Conservation (phyloP, 2,329 filamentous ascomycete genomes). For the Colletotrichum gloeosporioides region DNA sequence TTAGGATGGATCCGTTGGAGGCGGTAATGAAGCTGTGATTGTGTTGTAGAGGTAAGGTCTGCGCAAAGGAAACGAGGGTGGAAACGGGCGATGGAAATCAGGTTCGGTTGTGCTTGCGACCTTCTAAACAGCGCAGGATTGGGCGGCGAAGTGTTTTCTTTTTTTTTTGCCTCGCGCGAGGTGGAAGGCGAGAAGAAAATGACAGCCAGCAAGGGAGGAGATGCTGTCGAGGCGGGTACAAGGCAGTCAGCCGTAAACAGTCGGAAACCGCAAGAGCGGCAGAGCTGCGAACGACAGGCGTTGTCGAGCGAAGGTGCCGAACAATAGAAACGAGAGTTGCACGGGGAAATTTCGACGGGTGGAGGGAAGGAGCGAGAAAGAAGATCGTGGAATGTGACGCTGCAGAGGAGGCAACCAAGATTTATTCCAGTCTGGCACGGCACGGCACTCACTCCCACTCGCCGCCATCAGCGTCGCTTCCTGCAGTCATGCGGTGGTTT, state of each 20-base stretch:
- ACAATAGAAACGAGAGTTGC: background rate
- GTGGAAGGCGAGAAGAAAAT: background rate
- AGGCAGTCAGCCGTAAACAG: background rate
- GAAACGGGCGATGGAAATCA: background rate
- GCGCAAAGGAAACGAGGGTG: background rate
- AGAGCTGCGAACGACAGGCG: background rate
- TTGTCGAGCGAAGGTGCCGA: background rate
- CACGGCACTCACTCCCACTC: background rate
- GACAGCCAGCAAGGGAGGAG: background rate
- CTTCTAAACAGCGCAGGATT: background rate
- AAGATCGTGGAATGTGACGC: background rate
- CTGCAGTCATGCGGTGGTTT: background rate
- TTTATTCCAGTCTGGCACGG: background rate
- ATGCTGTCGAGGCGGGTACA: background rate
- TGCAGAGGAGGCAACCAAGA: constrained; percentile 3
- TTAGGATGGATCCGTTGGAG: background rate
- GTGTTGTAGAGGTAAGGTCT: background rate
- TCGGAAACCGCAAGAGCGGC: background rate
- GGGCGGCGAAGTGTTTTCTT: background rate
- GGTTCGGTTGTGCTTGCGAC: background rate
- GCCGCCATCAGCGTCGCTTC: background rate
- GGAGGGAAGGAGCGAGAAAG: background rate
- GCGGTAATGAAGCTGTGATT: background rate
- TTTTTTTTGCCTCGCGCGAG: background rate
- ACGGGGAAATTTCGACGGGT: background rate